Evolutionary conservation across 306 rosid genomes (phyloP), one percentile per base, ranked within the genome.

Genomic region (Purshia tridentata): DNA sequence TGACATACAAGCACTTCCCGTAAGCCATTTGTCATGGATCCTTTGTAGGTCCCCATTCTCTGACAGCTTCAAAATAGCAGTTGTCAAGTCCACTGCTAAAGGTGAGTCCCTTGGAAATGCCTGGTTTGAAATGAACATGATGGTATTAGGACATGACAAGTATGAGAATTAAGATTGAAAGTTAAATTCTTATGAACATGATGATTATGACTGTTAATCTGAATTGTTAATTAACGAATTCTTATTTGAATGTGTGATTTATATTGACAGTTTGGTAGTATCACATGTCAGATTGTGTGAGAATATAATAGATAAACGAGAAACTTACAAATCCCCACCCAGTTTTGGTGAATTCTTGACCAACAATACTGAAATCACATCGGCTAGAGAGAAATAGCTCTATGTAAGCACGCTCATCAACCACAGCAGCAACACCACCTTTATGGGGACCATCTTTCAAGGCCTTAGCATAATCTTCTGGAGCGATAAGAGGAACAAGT

Each of bases 241-340:
- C 35, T 29, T 29, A 3, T 29, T 29, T 29, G 35, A 29, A 29
- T 29, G 35, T 29, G 35, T 29, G 35, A 29, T 29, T 29, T 29
- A 3, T 29, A 29, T 29, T 29, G 14, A 9, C 3, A 9, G 16
- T 47, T 47, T 47, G 51, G 12, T 47, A 13, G 11, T 9, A 47
- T 47, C 14, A 45, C 37, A 64, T 10, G 37, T 64, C 69, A 48
- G 42, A 2, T 40, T 53, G 14, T 39, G 18, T 9, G 46, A 74
- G 35, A 5, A 68, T 54, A 20, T 50, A 18, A 39, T 18, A 44
- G 49, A 74, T 48, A 66, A 67, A 67, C 69, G 47, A 72, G 72
- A 72, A 47, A 86, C 99, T 90, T 80, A 95, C 99, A 87, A 89
- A 94, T 84, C 99, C 99, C 98, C 97, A 95, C 7, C 97, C 97